A percentile compares a stretch with the other conserved stretches of the same genome.
Evolutionary conservation across 495 filamentous ascomycete species (phyloP).

Genomic region (Clohesyomyces aquaticus): DNA sequence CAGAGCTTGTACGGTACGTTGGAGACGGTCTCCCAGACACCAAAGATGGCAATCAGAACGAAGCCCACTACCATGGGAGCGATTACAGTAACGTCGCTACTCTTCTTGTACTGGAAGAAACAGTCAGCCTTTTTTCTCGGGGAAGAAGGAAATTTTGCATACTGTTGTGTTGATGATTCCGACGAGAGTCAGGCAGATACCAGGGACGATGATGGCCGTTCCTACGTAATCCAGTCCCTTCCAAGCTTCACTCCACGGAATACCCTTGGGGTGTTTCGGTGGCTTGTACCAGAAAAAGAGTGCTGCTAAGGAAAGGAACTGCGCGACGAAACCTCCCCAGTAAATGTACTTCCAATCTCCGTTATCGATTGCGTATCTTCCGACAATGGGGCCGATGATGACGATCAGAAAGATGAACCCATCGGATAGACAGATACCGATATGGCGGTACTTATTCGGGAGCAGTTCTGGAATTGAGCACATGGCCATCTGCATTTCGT

Average conservation of each 20-base stretch:
- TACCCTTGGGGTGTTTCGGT: conserved; percentile 43
- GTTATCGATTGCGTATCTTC: conserved; percentile 34
- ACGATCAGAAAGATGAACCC: conserved; percentile 38
- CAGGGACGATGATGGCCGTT: conserved; percentile 39
- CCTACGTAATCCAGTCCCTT: conserved; percentile 46
- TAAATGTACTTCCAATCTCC: conserved; percentile 41
- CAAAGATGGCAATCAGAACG: conserved; percentile 29
- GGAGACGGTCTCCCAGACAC: conserved; percentile 32
- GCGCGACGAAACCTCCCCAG: conserved; percentile 36
- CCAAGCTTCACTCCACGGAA: conserved; percentile 42
- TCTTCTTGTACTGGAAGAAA: conserved; percentile 20
- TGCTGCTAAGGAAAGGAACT: conserved; percentile 35
- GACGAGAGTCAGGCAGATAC: conserved; percentile 46
- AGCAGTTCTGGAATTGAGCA: conserved; percentile 38
- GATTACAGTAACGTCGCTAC: conserved; percentile 26
- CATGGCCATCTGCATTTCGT: conserved; percentile 33
- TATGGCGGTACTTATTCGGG: conserved; percentile 40
- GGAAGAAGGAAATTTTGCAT: neutral
- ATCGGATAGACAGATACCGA: conserved; percentile 36
- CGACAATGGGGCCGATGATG: conserved; percentile 38
- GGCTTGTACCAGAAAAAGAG: conserved; percentile 39
- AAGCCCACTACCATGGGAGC: conserved; percentile 34
- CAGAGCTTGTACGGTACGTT: conserved; percentile 30
- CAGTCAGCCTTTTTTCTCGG: neutral
- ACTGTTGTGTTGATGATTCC: conserved; percentile 45